phyloP scores from a whole-genome alignment of 208 protist species.

The Leishmania gerbilli region DNA sequence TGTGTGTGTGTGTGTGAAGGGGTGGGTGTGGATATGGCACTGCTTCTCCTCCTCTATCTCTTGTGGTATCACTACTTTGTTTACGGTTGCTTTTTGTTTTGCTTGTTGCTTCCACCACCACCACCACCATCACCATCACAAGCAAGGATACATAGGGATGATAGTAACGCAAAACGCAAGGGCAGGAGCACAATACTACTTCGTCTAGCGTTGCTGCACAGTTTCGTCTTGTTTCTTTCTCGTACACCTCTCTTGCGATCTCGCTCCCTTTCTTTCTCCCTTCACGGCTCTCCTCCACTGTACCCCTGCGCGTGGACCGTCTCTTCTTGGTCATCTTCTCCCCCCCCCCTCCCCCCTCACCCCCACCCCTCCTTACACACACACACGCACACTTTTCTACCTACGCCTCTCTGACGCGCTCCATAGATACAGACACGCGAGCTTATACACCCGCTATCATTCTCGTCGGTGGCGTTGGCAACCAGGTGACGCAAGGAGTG shows the following conservation, averaged over 20 bases:
- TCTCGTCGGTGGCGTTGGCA: neutral
- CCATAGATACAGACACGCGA: constrained; percentile 5
- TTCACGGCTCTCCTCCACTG: neutral
- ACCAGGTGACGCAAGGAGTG: neutral
- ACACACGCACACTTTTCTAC: neutral
- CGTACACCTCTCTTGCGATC: neutral
- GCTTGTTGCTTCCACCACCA: neutral
- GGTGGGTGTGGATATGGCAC: neutral
- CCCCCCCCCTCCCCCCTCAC: neutral
- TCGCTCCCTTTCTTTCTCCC: neutral
- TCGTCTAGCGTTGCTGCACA: neutral
- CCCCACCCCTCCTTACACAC: too few species aligned
- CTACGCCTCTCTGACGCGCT: constrained; percentile 1
- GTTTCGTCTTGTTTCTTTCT: neutral
- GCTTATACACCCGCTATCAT: neutral
- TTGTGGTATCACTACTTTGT: neutral
- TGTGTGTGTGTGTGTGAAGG: neutral
- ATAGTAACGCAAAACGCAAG: neutral
- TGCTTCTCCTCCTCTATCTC: neutral
- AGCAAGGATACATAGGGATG: neutral
- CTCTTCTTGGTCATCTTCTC: constrained; percentile 6
- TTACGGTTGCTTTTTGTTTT: neutral
- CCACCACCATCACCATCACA: neutral
- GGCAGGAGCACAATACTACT: neutral
- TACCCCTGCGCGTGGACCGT: neutral